Percentiles rank a stretch among this genome's conserved stretches.
These are phyloP conservation scores for Veloporphyrellus conicus DNA, from an alignment of 1,284 basidiomycete species.

Conservation along the genomic window DNA sequence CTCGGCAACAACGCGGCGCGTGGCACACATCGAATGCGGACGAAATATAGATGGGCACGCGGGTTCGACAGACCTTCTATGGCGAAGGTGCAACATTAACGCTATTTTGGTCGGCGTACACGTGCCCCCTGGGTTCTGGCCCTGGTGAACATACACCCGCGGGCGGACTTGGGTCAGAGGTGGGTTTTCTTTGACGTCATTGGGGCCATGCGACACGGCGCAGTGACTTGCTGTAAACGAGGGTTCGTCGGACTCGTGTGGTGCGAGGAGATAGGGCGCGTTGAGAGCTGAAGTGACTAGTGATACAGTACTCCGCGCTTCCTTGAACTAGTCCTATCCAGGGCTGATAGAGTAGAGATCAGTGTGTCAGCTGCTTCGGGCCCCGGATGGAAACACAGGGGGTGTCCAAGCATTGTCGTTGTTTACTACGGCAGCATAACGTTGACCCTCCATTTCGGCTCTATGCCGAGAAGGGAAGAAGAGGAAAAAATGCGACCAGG, in stretches of 20 bases:
- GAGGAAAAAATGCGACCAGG: background rate
- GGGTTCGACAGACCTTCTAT: background rate
- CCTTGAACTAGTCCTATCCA: background rate
- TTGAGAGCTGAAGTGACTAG: background rate
- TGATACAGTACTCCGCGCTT: background rate
- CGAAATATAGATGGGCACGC: background rate
- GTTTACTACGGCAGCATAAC: background rate
- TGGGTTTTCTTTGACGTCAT: background rate
- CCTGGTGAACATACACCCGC: background rate
- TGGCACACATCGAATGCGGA: background rate
- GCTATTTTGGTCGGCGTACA: background rate
- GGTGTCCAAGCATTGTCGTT: background rate
- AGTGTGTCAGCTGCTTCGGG: background rate
- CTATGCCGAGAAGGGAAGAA: background rate
- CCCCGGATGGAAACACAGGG: background rate
- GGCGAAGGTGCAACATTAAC: background rate
- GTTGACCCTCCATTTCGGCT: background rate
- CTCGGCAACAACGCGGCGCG: constrained; percentile 2
- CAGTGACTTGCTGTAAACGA: background rate
- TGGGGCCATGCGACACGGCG: background rate
- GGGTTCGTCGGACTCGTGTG: background rate
- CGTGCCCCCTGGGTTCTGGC: background rate
- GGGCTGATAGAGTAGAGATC: background rate
- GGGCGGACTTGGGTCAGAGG: background rate
- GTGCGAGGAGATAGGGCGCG: background rate